Percentiles rank a stretch among this genome's conserved stretches.
phyloP scores from a whole-genome alignment of 139 green algal species.

The Coccomyxa sp. region DNA sequence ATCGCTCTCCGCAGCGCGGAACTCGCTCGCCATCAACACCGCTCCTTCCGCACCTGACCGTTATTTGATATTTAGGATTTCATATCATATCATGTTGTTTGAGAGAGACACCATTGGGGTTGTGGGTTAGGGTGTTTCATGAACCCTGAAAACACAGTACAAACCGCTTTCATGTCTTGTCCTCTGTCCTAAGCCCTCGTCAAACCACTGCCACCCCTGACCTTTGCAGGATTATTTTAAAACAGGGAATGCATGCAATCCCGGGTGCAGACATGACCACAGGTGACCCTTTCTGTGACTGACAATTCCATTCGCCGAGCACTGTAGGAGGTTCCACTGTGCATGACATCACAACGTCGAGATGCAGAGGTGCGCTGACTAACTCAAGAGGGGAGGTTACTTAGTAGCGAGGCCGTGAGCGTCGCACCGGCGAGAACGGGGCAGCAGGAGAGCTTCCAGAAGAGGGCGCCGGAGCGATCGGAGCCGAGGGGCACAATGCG shows the following conservation, averaged over 20 bases:
- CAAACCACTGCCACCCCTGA: too few species aligned
- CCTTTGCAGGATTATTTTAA: too few species aligned
- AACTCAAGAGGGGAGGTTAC: too few species aligned
- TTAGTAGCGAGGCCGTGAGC: neutral
- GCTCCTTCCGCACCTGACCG: neutral
- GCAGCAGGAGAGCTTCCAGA: slow-evolving; percentile 22
- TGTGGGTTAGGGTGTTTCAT: neutral
- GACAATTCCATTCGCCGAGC: too few species aligned
- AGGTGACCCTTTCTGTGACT: too few species aligned
- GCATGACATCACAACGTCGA: neutral
- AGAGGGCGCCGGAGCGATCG: slow-evolving; percentile 29
- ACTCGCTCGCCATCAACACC: neutral
- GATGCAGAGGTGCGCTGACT: too few species aligned
- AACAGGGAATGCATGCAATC: too few species aligned
- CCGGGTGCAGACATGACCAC: too few species aligned
- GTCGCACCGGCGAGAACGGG: slow-evolving; percentile 19
- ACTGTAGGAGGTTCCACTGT: neutral
- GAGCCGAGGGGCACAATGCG: slow-evolving; percentile 17
- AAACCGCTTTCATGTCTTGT: too few species aligned
- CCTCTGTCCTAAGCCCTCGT: too few species aligned
- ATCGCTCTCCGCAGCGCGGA: neutral
- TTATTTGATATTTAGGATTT: slow-evolving; percentile 1
- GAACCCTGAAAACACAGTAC: neutral
- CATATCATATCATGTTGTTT: neutral
- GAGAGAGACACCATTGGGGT: neutral